Percentiles rank a stretch among this genome's conserved stretches.
Evolutionary conservation across 2,329 filamentous ascomycete genomes (phyloP).

Genomic region (Nemania sp.): DNA sequence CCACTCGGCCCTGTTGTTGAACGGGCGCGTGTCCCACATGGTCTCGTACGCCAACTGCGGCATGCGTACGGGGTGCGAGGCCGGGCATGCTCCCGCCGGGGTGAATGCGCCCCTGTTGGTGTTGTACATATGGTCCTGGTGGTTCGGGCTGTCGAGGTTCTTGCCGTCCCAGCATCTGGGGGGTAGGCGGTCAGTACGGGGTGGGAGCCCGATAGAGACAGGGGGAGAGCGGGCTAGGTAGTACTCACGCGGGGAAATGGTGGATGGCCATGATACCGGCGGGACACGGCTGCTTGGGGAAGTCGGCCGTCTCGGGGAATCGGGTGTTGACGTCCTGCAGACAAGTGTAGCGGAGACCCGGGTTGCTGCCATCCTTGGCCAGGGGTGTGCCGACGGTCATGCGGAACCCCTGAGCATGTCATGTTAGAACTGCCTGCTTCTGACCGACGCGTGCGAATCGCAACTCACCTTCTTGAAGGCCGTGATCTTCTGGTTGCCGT

Average conservation of each 20-base stretch:
- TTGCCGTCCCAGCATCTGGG: slow-evolving; percentile 52
- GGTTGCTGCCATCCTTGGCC: slow-evolving; percentile 34
- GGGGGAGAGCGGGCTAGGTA: slow-evolving; percentile 12
- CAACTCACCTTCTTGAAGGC: slow-evolving; percentile 42
- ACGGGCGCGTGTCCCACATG: slow-evolving; percentile 49
- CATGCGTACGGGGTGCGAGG: slow-evolving; percentile 43
- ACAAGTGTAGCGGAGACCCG: slow-evolving; percentile 41
- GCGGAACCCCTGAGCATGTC: slow-evolving; percentile 44
- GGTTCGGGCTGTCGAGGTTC: slow-evolving; percentile 53
- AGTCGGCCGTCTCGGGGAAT: slow-evolving; percentile 44
- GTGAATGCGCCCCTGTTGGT: slow-evolving; percentile 40
- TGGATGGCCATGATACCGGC: slow-evolving; percentile 47
- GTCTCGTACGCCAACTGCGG: slow-evolving; percentile 51
- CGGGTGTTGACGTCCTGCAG: slow-evolving; percentile 43
- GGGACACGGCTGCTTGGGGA: slow-evolving; percentile 43
- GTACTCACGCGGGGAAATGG: slow-evolving; percentile 44
- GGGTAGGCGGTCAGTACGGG: slow-evolving; percentile 16
- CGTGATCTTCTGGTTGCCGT: slow-evolving; percentile 47
- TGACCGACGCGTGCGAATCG: slow-evolving; percentile 5
- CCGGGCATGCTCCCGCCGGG: slow-evolving; percentile 42
- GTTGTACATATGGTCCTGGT: slow-evolving; percentile 53
- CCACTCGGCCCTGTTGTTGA: slow-evolving; percentile 45
- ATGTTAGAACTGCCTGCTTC: slow-evolving; percentile 12
- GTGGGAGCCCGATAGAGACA: slow-evolving; percentile 11
- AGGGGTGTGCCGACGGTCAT: slow-evolving; percentile 46